Evolutionary conservation across 1,284 basidiomycete species (phyloP).

Genomic region (Apiotrichum akiyoshidainum): DNA sequence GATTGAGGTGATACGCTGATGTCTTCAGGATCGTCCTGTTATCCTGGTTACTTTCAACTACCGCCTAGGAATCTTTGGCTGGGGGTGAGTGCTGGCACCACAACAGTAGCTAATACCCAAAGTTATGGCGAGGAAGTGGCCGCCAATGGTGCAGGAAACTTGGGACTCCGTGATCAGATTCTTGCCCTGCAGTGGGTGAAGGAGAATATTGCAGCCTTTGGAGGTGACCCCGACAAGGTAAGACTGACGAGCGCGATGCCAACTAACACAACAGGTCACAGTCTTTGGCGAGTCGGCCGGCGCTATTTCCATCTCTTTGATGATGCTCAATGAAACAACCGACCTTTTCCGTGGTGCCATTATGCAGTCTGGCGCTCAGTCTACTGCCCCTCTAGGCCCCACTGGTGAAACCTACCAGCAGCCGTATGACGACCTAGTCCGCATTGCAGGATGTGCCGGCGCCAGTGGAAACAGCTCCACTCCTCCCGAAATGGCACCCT

Average conservation of each 20-base stretch:
- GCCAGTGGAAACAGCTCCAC: neutral
- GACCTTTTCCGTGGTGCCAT: slow-evolving; percentile 48
- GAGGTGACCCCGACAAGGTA: slow-evolving; percentile 52
- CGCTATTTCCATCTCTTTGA: slow-evolving; percentile 40
- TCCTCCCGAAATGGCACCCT: too few species aligned
- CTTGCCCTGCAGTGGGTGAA: slow-evolving; percentile 55
- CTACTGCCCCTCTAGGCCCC: slow-evolving; percentile 31
- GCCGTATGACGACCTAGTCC: slow-evolving; percentile 36
- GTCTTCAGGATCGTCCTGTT: slow-evolving; percentile 36
- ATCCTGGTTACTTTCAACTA: slow-evolving; percentile 53
- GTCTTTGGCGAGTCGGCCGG: slow-evolving; percentile 49
- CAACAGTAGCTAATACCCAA: slow-evolving; percentile 3
- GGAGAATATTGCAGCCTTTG: slow-evolving; percentile 52
- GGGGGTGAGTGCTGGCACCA: slow-evolving; percentile 22
- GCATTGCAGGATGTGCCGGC: slow-evolving; percentile 24
- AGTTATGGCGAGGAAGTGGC: slow-evolving; percentile 36
- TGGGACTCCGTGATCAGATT: slow-evolving; percentile 52
- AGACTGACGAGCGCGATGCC: too few species aligned
- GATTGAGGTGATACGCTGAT: slow-evolving; percentile 1
- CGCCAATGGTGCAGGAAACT: slow-evolving; percentile 40
- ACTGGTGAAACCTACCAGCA: slow-evolving; percentile 33
- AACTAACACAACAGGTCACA: too few species aligned
- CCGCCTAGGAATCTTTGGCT: slow-evolving; percentile 54
- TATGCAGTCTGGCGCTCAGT: slow-evolving; percentile 48
- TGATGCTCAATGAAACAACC: slow-evolving; percentile 32